Base-by-base conservation (phyloP, 768 basidiomycete genomes). In the Clitopilus hobsonii region DNA sequence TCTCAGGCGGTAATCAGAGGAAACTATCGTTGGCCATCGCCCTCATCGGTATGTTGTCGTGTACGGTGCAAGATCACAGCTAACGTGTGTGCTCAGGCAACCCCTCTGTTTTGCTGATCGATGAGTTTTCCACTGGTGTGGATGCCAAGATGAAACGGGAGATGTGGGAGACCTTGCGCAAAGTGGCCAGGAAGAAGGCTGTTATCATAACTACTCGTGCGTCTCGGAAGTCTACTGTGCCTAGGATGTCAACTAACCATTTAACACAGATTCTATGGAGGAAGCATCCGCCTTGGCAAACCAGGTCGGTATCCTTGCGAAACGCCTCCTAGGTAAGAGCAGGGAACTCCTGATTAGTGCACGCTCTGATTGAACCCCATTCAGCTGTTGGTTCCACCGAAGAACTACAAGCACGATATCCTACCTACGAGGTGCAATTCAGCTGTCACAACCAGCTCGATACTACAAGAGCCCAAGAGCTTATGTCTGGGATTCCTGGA, bases 121-220 rank as follows among this genome's bases (percentile, higher is more conserved):
- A 91, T 57, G 88, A 91, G 63, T 91, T 88, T 64, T 89, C 86
- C 6, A 89, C 88, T 4, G 89, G 89, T 3, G 81, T 91, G 38
- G 89, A 90, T 63, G 85, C 88, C 5, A 88, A 84, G 67, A 89
- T 84, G 74, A 91, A 90, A 68, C 73, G 89, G 27, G 86, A 89
- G 23, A 88, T 91, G 83, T 91, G 89, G 89, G 70, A 71, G 7
- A 88, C 85, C 0, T 71, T 91, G 52, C 73, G 83, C 52, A 78
- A 75, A 11, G 83, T 87, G 7, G 78, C 84, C 0, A 71, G 74
- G 1, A 86, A 83, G 18, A 89, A 89, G 61, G 84, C 85, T 2
- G 78, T 88, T 7, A 74, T 88, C 32, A 82, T 89, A 53, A 88
- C 86, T 0, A 88, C 86, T 2, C 85, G 85, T 85, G 50, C 54